Evolutionary conservation across 2,329 filamentous ascomycete species (phyloP), one percentile per base, ranked within the genome.

Genomic region (Pseudogymnoascus sp.): DNA sequence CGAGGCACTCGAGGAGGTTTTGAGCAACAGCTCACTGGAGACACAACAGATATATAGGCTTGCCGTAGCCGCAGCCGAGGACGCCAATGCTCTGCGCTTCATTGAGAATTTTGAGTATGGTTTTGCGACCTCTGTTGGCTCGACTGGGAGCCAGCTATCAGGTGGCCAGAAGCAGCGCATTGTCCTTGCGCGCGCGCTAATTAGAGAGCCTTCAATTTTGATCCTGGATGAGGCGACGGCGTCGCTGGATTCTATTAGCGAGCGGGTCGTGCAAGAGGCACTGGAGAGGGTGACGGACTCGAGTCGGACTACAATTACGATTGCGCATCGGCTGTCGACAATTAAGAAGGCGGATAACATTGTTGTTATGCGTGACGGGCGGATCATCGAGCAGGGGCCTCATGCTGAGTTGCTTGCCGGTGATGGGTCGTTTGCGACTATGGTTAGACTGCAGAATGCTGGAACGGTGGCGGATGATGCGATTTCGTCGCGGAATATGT

Each of bases 221-320:
- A 77, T 87, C 10, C 75, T 87, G 1, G 85, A 87, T 50, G 85
- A 87, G 69, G 84, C 84, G 1, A 87, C 85, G 1, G 79, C 82
- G 1, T 79, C 84, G 1, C 74, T 87, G 0, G 85, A 87, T 69
- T 84, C 83, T 13, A 78, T 78, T 1, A 84, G 79, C 57, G 85
- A 87, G 69, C 76, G 76, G 50, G 76, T 79, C 4, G 85, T 87
- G 47, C 80, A 84, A 68, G 70, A 64, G 69, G 72, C 74, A 0
- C 67, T 78, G 15, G 70, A 72, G 10, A 69, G 70, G 17, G 66
- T 70, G 35, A 61, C 68, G 53, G 69, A 68, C 4, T 67, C 71
- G 21, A 68, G 67, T 11, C 67, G 76, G 26, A 78, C 76, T 3
- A 77, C 75, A 1, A 71, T 78, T 15, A 72, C 73, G 65, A 76